phyloP scores from a whole-genome alignment of 2,329 filamentous ascomycete genomes.

The Aaosphaeria pasadenensis region DNA sequence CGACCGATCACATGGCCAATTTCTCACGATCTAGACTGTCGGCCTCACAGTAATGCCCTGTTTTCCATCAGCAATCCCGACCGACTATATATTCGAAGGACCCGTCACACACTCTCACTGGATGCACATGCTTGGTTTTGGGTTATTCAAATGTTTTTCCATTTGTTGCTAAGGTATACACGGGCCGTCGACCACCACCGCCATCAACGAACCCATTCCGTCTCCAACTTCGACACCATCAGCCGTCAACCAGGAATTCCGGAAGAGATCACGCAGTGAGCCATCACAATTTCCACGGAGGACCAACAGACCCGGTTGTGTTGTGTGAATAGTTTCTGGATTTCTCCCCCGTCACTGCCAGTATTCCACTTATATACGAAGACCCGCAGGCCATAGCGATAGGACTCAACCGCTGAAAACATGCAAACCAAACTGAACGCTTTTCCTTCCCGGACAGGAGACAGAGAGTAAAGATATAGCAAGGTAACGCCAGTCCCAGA shows the following conservation, averaged over 20 bases:
- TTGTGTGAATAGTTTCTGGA: too few relatives aligned
- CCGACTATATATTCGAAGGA: too few relatives aligned
- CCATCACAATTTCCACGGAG: too few relatives aligned
- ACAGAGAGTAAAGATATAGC: slow-evolving; percentile 6
- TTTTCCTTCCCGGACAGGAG: slow-evolving; percentile 27
- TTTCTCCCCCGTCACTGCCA: slow-evolving; percentile 14
- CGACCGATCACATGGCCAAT: slow-evolving; percentile 20
- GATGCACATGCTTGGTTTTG: too few relatives aligned
- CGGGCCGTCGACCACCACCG: too few relatives aligned
- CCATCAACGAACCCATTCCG: too few relatives aligned
- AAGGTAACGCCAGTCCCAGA: slow-evolving; percentile 23
- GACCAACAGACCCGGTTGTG: too few relatives aligned
- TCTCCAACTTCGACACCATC: too few relatives aligned
- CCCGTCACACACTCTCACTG: too few relatives aligned
- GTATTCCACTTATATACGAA: slow-evolving; percentile 20
- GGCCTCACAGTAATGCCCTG: background rate
- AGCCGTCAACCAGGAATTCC: too few relatives aligned
- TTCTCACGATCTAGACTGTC: slow-evolving; percentile 23
- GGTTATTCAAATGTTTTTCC: slow-evolving; percentile 18
- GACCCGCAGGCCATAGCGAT: slow-evolving; percentile 17
- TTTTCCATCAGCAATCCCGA: too few relatives aligned
- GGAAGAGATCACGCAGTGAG: too few relatives aligned
- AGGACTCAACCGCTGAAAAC: slow-evolving; percentile 22
- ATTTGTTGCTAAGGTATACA: background rate
- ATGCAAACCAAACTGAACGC: slow-evolving; percentile 28